Base-by-base conservation (phyloP, 345 rosid genomes). In the Melastoma malabathricum region DNA sequence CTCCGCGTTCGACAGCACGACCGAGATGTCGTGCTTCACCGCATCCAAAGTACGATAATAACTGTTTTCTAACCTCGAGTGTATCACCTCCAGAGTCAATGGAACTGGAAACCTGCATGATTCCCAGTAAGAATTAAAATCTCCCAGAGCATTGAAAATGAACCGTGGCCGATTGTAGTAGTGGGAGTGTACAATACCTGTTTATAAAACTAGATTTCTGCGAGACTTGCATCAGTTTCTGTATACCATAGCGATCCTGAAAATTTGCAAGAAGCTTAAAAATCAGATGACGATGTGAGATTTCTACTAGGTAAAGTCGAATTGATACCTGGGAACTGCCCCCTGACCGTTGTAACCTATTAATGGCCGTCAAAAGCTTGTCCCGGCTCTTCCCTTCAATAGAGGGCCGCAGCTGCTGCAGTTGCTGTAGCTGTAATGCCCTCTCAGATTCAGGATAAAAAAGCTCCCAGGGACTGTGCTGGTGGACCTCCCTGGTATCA, bases 401-500 rank as follows among this genome's bases (percentile, higher is more conserved):
- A 59, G 54, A 75, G 52, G 82, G 95, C 52, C 78, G 90, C 61
- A 34, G 41, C 41, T 34, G 41, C 41, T 34, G 41, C 41, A 34
- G 41, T 9, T 34, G 41, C 41, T 34, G 41, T 12, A 34, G 41
- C 41, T 34, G 41, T 34, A 34, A 34, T 2, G 76, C 86, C 83
- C 83, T 88, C 65, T 53, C 66, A 47, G 78, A 67, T 57, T 75
- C 79, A 15, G 74, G 68, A 54, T 93, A 94, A 66, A 81, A 93
- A 66, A 93, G 97, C 77, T 93, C 99, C 97, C 99, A 93, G 3
- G 99, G 99, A 69, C 99, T 88, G 75, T 93, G 99, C 19, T 68
- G 71, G 60, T 81, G 88, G 15, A 79, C 66, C 61, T 88, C 89
- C 1, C 71, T 58, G 13, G 97, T 93, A 45, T 88, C 90, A 62